Percentiles rank a stretch among this genome's conserved stretches.
These are phyloP conservation scores for Monosporozyma yasuniensis DNA, from an alignment of 805 yeast species.

Conservation along the genomic window DNA sequence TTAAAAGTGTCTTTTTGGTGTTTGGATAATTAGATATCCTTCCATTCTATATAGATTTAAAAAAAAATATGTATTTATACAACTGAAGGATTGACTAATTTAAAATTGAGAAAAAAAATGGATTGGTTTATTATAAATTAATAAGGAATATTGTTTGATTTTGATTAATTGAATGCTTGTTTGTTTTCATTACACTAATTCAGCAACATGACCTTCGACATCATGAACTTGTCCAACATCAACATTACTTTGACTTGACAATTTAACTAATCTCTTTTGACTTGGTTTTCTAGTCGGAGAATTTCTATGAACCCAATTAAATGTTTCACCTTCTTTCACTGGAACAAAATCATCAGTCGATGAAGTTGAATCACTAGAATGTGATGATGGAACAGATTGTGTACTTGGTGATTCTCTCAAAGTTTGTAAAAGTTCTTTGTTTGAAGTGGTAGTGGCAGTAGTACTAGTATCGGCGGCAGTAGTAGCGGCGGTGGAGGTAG, in stretches of 20 bases:
- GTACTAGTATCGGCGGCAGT: no score
- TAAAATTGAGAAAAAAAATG: background rate
- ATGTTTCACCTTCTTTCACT: conserved; percentile 26
- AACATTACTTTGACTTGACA: conserved; percentile 29
- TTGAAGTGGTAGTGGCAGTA: background rate
- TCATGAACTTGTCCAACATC: conserved; percentile 28
- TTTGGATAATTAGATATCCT: background rate
- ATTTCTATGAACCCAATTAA: conserved; percentile 24
- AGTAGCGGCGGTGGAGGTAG: no score
- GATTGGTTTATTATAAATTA: background rate
- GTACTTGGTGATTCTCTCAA: conserved; percentile 4
- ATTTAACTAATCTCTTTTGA: conserved; percentile 32
- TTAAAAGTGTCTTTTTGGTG: background rate
- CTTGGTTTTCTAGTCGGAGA: conserved; percentile 23
- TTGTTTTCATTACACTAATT: conserved; percentile 16
- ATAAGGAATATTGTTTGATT: conserved; percentile 7
- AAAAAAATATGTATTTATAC: no score
- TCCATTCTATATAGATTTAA: background rate
- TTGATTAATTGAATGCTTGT: background rate
- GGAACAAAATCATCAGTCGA: conserved; percentile 29
- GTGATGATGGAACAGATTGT: background rate
- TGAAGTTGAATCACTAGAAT: conserved; percentile 13
- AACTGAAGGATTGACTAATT: background rate
- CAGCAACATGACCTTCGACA: conserved; percentile 26
- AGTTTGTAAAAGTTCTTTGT: background rate